Base-by-base conservation (phyloP, 441 rosid species). In the Euphorbia schlechtendalii region DNA sequence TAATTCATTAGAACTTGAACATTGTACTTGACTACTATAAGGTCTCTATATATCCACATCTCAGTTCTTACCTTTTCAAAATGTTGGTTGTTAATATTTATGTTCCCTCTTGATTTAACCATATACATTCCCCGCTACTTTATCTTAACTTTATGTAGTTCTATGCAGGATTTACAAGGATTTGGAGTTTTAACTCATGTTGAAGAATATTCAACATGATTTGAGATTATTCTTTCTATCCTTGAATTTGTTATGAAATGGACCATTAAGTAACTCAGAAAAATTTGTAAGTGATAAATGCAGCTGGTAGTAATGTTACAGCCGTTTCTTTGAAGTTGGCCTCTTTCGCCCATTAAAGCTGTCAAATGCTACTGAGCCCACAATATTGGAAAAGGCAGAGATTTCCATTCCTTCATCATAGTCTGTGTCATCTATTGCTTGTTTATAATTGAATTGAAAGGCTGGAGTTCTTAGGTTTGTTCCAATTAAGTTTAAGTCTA, bases 111-210 rank as follows among this genome's bases (percentile, higher is more conserved):
- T 71, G 63, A 74, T 78, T 80, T 77, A 28, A 74, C 67, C 73
- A 72, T 71, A 40, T 81, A 73, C 81, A 71, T 73, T 70, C 70
- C 62, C 62, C 61, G 68, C 76, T 65, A 74, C 63, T 66, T 72
- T 72, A 71, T 72, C 81, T 88, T 85, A 79, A 84, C 92, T 81
- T 72, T 24, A 59, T 88, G 78, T 77, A 85, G 93, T 84, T 86
- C 83, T 78, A 80, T 87, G 92, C 92, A 82, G 97, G 97, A 75
- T 61, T 80, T 70, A 62, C 81, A 78, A 65, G 83, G 86, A 81
- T 83, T 84, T 68, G 67, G 80, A 75, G 63, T 80, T 83, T 86
- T 81, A 78, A 76, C 82, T 66, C 81, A 69, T 82, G 69, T 68
- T 36, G 92, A 84, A 76, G 85, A 81, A 77, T 66, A 59, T 63